These are phyloP conservation scores for Fusarium avenaceum DNA, from an alignment of 2,329 filamentous ascomycete genomes.

Conservation along the genomic window DNA sequence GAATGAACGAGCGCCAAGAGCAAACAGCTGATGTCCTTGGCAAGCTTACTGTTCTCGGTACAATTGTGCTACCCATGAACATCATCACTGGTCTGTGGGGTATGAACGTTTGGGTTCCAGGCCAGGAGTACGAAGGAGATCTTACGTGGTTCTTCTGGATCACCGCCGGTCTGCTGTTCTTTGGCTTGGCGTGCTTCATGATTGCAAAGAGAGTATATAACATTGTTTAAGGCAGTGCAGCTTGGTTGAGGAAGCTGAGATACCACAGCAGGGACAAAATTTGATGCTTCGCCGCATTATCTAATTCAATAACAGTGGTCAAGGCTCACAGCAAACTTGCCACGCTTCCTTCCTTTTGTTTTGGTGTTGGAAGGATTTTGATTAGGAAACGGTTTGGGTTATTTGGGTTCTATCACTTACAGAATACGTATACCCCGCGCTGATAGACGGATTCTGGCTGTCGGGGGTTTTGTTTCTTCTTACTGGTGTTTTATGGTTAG, in stretches of 20 bases:
- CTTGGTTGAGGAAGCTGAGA: background rate
- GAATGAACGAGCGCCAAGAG: constrained; percentile 98
- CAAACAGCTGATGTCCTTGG: constrained; percentile 95
- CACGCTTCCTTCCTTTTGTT: constrained; percentile 12
- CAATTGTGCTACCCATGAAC: constrained; percentile 98
- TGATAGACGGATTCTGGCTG: constrained; percentile 24
- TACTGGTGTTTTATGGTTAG: constrained; percentile 4
- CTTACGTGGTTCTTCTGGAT: constrained; percentile 81
- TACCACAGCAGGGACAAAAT: background rate
- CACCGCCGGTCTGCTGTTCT: constrained; percentile 80
- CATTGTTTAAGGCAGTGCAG: constrained; percentile 70
- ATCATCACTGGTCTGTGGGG: constrained; percentile 99
- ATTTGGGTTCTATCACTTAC: constrained; percentile 11
- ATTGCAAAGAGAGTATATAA: constrained; percentile 88
- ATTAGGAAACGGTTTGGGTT: constrained; percentile 5
- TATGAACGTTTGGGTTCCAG: constrained; percentile 98
- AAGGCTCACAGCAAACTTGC: constrained; percentile 30
- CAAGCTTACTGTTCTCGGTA: constrained; percentile 94
- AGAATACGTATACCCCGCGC: constrained; percentile 19
- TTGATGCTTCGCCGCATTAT: constrained; percentile 9
- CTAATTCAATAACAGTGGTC: constrained; percentile 3
- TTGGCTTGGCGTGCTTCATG: constrained; percentile 83
- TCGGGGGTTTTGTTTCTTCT: background rate
- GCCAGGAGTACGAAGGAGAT: constrained; percentile 83
- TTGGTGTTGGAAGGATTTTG: constrained; percentile 8